phyloP scores from a whole-genome alignment of 441 rosid genomes.

The Arabidopsis hybrid region DNA sequence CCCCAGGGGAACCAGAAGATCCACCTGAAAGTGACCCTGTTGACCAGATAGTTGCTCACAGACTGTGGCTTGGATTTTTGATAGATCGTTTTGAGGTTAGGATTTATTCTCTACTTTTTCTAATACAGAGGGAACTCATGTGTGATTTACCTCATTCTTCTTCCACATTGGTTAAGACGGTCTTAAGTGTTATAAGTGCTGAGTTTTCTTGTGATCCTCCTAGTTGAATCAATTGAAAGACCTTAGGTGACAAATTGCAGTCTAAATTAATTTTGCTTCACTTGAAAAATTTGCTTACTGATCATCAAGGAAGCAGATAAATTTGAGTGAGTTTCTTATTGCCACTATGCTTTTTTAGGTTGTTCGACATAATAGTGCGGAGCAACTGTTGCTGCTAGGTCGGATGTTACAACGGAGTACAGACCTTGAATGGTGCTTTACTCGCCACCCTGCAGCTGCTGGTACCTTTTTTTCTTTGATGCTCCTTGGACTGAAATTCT shows the following conservation, averaged over 20 bases:
- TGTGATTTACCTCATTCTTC: constrained; percentile 21
- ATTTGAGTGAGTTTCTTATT: constrained; percentile 34
- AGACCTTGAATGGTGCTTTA: constrained; percentile 87
- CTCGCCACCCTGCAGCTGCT: constrained; percentile 96
- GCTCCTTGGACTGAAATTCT: constrained; percentile 98
- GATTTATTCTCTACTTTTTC: constrained; percentile 31
- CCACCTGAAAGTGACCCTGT: constrained; percentile 78
- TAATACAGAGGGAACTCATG: constrained; percentile 17
- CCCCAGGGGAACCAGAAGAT: constrained; percentile 92
- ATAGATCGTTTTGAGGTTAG: constrained; percentile 98
- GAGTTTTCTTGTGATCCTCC: constrained; percentile 19
- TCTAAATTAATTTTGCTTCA: constrained; percentile 21
- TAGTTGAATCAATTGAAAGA: constrained; percentile 27
- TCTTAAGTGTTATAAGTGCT: constrained; percentile 21
- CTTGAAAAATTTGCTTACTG: constrained; percentile 21
- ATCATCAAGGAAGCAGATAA: constrained; percentile 22
- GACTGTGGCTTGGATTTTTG: constrained; percentile 95
- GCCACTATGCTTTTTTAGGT: constrained; percentile 60
- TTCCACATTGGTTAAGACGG: constrained; percentile 18
- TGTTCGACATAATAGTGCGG: constrained; percentile 88
- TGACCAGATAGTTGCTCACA: constrained; percentile 96
- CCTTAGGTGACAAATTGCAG: constrained; percentile 23
- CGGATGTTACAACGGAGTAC: constrained; percentile 95
- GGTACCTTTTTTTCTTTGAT: constrained; percentile 97
- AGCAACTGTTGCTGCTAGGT: constrained; percentile 95